Evolutionary conservation across 2,329 filamentous ascomycete genomes (phyloP), one percentile per base, ranked within the genome.

Genomic region (Botrytis aclada): DNA sequence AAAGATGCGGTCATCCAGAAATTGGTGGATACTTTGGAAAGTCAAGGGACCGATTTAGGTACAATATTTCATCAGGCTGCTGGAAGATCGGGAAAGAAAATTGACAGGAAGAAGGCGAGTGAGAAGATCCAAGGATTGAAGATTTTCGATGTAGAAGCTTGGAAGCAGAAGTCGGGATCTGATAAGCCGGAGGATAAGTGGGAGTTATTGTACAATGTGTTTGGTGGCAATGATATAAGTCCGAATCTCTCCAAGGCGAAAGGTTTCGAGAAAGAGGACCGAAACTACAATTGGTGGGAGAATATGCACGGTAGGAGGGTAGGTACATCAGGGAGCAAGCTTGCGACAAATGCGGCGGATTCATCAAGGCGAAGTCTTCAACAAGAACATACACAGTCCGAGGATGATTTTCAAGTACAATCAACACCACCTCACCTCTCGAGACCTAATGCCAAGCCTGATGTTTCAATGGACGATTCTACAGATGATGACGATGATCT

Each of bases 1-100:
- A 89, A 89, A 76, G 88, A 89, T 77, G 84, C 83, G 72, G 84
- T 87, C 18, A 87, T 89, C 75, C 82, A 84, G 51, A 86, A 86
- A 72, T 77, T 89, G 45, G 78, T 87, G 20, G 87, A 89, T 77
- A 84, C 85, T 67, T 81, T 88, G 60, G 86, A 88, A 74, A 82
- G 84, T 3, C 83, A 83, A 60, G 85, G 85, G 22, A 82, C 85
- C 29, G 85, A 87, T 74, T 78, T 88, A 7, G 83, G 84, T 14
- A 82, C 83, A 20, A 83, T 88, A 8, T 88, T 89, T 75, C 87
- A 86, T 9, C 84, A 80, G 39, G 79, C 75, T 61, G 76, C 75
- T 14, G 76, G 79, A 9, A 81, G 80, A 60, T 75, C 77, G 78
- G 76, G 83, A 80, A 75, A 82, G 80, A 77, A 84, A 81, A 63